Evolutionary conservation across 768 basidiomycete species (phyloP), one percentile per base, ranked within the genome.

Genomic region (Exidia glandulosa): DNA sequence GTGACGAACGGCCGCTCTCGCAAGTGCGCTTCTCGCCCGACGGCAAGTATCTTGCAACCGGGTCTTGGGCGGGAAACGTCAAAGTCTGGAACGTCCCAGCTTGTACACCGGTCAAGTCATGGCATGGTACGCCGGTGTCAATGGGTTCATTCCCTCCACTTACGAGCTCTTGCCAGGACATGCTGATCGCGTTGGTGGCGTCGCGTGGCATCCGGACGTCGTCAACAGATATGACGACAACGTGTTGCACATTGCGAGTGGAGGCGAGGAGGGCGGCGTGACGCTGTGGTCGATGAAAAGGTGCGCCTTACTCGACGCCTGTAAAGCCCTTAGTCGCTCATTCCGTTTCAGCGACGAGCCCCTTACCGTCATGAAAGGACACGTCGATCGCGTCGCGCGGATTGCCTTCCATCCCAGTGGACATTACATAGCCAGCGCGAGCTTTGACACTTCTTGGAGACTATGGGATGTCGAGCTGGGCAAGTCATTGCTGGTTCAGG

Each of bases 341-440:
- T 37, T 37, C 9, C 10, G 59, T 45, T 27, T 60, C 9, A n/a
- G 92, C 65, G 93, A 96, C 61, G 79, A 85, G 19, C 91, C 94
- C 0, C 67, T 99, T n/a, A 81, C 91, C 0, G 82, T 86, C 3
- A 75, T 99, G 70, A 82, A 85, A 71, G 96, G 96, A 1, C 96
- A 98, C 69, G 81, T 86, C 68, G 87, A 86, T 61, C 87, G 96
- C 25, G 86, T 99, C 2, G 94, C 92, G 70, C 84, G 96, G 16
- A 88, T 97, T 25, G 91, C 89, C 0, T 99, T 98, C 73, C 96
- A 99, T 71, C 94, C 96, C 2, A 95, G 93, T 0, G 96, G 96
- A 1, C 75, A 87, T 50, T 98, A 94, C 70, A 82, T 96, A 31
- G 94, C 89, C 2, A 94, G 92, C 62, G 94, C 96, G 1, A 92